phyloP scores from a whole-genome alignment of 768 basidiomycete species.

The Paxillus involutus region DNA sequence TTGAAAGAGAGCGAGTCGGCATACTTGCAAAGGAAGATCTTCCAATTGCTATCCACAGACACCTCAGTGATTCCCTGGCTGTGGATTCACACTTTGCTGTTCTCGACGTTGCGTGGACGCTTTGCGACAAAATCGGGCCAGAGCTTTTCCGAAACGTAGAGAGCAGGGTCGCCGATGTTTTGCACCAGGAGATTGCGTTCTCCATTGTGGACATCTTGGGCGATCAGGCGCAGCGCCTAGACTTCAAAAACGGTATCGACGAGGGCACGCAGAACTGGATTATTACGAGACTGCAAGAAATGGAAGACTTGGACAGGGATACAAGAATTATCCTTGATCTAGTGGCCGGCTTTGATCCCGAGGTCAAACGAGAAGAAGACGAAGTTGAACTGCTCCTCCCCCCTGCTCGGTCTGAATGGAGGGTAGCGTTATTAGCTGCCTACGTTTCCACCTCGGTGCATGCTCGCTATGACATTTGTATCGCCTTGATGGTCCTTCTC shows the following conservation, averaged over 20 bases:
- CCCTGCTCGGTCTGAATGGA: slow-evolving; percentile 60
- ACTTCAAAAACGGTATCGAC: slow-evolving; percentile 57
- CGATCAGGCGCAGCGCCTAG: slow-evolving; percentile 56
- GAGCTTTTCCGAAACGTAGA: slow-evolving; percentile 59
- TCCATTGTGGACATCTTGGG: slow-evolving; percentile 73
- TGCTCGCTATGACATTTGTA: slow-evolving; percentile 74
- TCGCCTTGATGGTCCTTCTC: slow-evolving; percentile 63
- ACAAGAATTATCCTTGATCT: slow-evolving; percentile 62
- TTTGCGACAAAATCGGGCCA: slow-evolving; percentile 60
- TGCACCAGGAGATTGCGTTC: slow-evolving; percentile 78
- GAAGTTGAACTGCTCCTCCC: slow-evolving; percentile 58
- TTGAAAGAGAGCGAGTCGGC: slow-evolving; percentile 79
- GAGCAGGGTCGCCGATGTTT: slow-evolving; percentile 55
- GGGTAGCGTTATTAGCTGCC: slow-evolving; percentile 56
- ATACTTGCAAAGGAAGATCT: slow-evolving; percentile 64
- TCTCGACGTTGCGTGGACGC: slow-evolving; percentile 61
- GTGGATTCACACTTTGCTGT: slow-evolving; percentile 56
- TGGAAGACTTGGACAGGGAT: slow-evolving; percentile 56
- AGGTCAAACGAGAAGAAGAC: slow-evolving; percentile 76
- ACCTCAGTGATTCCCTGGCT: slow-evolving; percentile 42
- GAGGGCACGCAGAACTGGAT: slow-evolving; percentile 64
- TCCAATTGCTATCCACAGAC: slow-evolving; percentile 56
- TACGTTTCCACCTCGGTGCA: slow-evolving; percentile 64
- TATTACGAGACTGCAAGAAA: slow-evolving; percentile 52
- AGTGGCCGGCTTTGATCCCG: slow-evolving; percentile 67